Percentiles rank a stretch among this genome's conserved stretches.
Evolutionary conservation across 1,284 basidiomycete species (phyloP).

Genomic region (Kalmanozyma brasiliensis): DNA sequence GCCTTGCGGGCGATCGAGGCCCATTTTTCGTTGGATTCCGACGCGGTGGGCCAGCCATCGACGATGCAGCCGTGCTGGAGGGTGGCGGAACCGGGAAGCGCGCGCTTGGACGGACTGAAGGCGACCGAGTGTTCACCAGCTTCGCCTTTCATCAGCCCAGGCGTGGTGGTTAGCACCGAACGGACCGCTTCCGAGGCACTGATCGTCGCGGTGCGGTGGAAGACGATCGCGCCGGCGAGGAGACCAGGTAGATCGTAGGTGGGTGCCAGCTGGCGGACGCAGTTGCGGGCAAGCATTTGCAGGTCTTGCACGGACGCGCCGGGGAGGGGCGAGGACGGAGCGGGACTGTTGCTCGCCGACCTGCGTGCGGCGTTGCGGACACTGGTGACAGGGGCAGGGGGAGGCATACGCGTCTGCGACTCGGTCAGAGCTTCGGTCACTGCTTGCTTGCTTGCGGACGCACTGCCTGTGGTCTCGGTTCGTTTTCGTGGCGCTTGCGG

Average conservation of each 20-base stretch:
- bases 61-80: constrained; percentile 50
- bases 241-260: constrained; percentile 66
- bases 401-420: constrained; percentile 49
- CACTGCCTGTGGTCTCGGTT: constrained; percentile 8
- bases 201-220: constrained; percentile 67
- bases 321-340: constrained; percentile 30
- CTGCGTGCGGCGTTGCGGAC: constrained; percentile 34
- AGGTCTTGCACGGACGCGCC: constrained; percentile 40
- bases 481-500: constrained; percentile 12
- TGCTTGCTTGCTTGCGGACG: constrained; percentile 8
- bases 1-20: constrained; percentile 55
- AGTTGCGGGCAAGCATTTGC: constrained; percentile 39
- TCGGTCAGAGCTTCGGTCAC: constrained; percentile 27
- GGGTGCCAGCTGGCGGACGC: constrained; percentile 53
- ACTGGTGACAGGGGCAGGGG: constrained; percentile 27
- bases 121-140: constrained; percentile 54
- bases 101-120: constrained; percentile 49
- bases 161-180: constrained; percentile 58
- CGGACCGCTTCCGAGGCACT: constrained; percentile 62
- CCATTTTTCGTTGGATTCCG: constrained; percentile 48
- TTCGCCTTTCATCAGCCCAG: constrained; percentile 62
- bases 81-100: constrained; percentile 25
- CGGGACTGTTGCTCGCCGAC: constrained; percentile 48
- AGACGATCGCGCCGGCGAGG: constrained; percentile 64
- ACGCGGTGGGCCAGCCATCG: constrained; percentile 36